These are phyloP conservation scores for Hydnum rufescens DNA, from an alignment of 768 basidiomycete genomes.

Conservation along the genomic window DNA sequence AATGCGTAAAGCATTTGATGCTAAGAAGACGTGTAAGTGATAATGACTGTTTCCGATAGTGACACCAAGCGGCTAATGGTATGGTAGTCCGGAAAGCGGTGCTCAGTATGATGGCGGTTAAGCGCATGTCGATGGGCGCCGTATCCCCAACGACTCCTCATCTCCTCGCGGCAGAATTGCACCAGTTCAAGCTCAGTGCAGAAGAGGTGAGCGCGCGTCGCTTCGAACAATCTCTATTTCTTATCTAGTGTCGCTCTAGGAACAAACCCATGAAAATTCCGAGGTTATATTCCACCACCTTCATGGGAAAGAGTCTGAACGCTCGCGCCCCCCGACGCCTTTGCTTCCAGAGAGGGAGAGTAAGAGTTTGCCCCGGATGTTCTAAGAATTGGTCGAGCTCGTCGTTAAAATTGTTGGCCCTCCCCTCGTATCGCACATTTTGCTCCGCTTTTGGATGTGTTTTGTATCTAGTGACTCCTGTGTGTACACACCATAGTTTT, in stretches of 20 bases:
- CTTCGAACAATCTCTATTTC: background rate
- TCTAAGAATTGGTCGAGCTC: no score
- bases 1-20: conserved; percentile 79
- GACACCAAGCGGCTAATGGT: no score
- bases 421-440: no score
- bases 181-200: background rate
- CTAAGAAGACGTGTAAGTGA: conserved; percentile 63
- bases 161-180: background rate
- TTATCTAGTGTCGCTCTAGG: background rate
- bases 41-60: no score
- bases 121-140: conserved; percentile 33
- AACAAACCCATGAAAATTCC: background rate
- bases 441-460: no score
- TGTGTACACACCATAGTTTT: no score
- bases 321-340: background rate
- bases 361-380: no score
- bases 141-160: background rate
- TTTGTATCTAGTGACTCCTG: no score
- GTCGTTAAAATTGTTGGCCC: no score
- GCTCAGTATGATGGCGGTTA: conserved; percentile 68
- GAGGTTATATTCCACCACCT: conserved; percentile 1
- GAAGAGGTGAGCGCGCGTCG: background rate
- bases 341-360: background rate
- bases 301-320: background rate
- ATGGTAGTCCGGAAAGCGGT: conserved; percentile 69